Base-by-base conservation (phyloP, 345 rosid genomes). In the Rhodomyrtus tomentosa region DNA sequence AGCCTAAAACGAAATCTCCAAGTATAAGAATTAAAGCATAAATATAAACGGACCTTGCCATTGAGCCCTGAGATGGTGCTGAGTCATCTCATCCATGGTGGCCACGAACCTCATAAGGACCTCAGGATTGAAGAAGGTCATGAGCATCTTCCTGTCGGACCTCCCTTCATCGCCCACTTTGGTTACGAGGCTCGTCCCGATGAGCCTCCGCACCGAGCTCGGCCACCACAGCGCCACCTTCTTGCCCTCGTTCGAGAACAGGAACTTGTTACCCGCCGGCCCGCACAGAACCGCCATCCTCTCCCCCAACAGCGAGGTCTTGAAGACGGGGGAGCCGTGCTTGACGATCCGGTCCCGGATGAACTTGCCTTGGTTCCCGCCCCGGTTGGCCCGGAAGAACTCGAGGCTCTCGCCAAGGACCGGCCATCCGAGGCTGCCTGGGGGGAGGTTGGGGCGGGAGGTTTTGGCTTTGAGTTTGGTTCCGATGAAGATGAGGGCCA, bases 221-320 rank as follows among this genome's bases (percentile, higher is more conserved):
- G 85, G 87, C 87, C 87, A 83, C 87, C 87, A 86, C 50, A 86
- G 42, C 22, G 51, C 83, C 85, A 83, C 87, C 87, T 86, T 83
- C 82, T 83, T 86, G 22, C 83, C 80, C 85, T 86, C 87, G 24
- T 79, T 86, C 7, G 82, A 74, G 85, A 86, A 86, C 58, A 74
- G 56, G 80, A 86, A 80, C 84, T 86, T 86, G 40, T 86, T 82
- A 24, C 85, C 87, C 1, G 87, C 76, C 0, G 84, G 82, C 7
- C 87, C 84, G 74, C 87, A 82, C 50, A 85, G 5, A 27, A 85
- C 74, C 68, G 27, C 87, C 87, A 73, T 82, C 73, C 32, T 53
- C 84, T 85, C 87, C 6, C 87, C 87, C 9, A 85, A 20, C 40
- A 85, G 55, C 32, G 82, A 85, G 38, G 85, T 82, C 82, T 80